Evolutionary conservation across 805 yeast species (phyloP).

Genomic region (Myxozyma neotropica): DNA sequence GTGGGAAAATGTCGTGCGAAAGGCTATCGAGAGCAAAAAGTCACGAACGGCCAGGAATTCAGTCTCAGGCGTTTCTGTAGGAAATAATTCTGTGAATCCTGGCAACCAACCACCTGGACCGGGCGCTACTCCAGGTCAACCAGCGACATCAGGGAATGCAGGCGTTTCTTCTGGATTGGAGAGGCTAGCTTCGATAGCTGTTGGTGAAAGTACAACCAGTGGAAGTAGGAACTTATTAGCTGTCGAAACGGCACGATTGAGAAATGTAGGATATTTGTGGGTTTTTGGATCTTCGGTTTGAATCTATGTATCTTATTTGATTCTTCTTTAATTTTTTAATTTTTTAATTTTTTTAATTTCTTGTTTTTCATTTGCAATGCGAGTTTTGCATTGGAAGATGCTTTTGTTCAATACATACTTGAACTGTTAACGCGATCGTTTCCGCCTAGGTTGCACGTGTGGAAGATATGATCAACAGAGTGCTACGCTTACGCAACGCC

Average conservation of each 20-base stretch:
- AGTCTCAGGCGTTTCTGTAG: not conserved
- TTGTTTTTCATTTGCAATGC: not conserved
- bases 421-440: conserved; percentile 11
- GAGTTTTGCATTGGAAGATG: not conserved
- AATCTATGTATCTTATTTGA: not conserved
- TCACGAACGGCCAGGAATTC: conserved; percentile 9
- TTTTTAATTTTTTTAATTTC: not conserved
- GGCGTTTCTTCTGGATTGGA: conserved; percentile 24
- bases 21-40: conserved; percentile 4
- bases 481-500: not conserved
- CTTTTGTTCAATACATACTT: conserved; percentile 1
- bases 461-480: conserved; percentile 6
- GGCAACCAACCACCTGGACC: not conserved
- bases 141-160: not conserved
- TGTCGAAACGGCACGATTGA: conserved; percentile 12
- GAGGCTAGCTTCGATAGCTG: conserved; percentile 33
- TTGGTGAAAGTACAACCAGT: conserved; percentile 19
- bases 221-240: conserved; percentile 4
- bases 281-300: conserved; percentile 5
- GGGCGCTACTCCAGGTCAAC: not conserved
- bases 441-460: conserved; percentile 3
- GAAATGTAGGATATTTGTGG: conserved; percentile 22
- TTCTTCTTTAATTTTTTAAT: too few relatives aligned
- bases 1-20: conserved; percentile 14
- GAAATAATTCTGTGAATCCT: not conserved